Percentiles rank a stretch among this genome's conserved stretches.
Conservation (phyloP, 202 grass and related monocot genomes). For the Hordeum pubiflorum region DNA sequence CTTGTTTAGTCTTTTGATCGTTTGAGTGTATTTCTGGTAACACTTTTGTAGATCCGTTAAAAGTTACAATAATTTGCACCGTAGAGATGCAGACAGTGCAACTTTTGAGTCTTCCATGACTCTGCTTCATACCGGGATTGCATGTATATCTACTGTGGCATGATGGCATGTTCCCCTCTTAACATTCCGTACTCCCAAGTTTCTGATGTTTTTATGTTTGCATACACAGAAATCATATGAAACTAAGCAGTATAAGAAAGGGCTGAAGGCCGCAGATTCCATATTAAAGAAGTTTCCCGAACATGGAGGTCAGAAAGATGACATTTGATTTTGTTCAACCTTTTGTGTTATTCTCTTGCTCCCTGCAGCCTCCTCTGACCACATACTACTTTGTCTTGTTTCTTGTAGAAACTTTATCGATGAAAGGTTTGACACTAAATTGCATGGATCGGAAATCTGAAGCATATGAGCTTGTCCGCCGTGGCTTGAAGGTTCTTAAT, state of each 20-base stretch:
- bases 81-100: background rate
- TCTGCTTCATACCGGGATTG: background rate
- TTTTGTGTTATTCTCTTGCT: background rate
- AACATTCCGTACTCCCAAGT: background rate
- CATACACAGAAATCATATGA: conserved; percentile 91
- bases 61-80: background rate
- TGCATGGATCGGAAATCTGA: conserved; percentile 98
- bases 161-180: background rate
- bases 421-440: conserved; percentile 98
- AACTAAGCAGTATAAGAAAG: conserved; percentile 99
- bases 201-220: conserved; percentile 27
- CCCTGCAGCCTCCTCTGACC: background rate
- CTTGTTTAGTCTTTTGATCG: background rate
- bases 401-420: conserved; percentile 90
- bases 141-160: background rate
- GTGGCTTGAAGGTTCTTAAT: conserved; percentile 78
- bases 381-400: background rate
- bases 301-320: conserved; percentile 73
- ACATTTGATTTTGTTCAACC: background rate
- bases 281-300: conserved; percentile 99
- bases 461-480: conserved; percentile 97
- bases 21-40: conserved; percentile 8
- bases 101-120: background rate
- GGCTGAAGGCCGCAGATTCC: conserved; percentile 91
- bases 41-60: background rate